Base-by-base conservation (phyloP, 2,329 filamentous ascomycete species). In the Falciphora oryzae region DNA sequence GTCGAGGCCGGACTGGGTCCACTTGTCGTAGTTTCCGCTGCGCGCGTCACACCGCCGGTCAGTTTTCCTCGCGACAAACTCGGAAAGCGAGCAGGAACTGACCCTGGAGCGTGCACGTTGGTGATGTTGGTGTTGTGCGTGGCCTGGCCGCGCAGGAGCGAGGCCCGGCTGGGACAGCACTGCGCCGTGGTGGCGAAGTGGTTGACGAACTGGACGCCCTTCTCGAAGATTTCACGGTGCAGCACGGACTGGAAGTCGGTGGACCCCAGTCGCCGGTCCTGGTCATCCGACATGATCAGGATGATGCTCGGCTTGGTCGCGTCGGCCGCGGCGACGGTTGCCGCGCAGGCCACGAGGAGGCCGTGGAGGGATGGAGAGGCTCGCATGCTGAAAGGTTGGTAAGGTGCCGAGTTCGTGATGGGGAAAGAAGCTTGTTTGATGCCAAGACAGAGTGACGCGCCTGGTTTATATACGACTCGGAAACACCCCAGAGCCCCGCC, bases 121-220 rank as follows among this genome's bases (percentile, higher is more conserved):
- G 89, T 91, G 1, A 91, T 86, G 68, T 91, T 91, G 0, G 87
- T 90, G 68, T 90, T 90, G 69, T 91, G 89, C 0, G 88, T 85
- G 8, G 85, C 81, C 70, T 84, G 85, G 0, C 89, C 88, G 0
- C 88, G 90, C 81, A 82, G 85, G 1, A 91, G 73, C 18, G 82
- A 85, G 2, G 89, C 88, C 2, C 89, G 79, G 0, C 87, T 86
- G 0, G 89, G 89, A 68, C 89, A 91, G 72, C 89, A 91, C 0
- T 89, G 73, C 0, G 89, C 80, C 0, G 86, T 85, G 0, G 88
- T 90, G 68, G 86, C 88, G 65, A 85, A 91, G 69, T 91, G 88
- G 56, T 76, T 75, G 67, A 84, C 91, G 1, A 79, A 80, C 22
- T 62, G 60, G 28, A 14, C 28, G 27, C 32, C 14, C 27, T 58